Evolutionary conservation across 306 rosid genomes (phyloP), one percentile per base, ranked within the genome.

Genomic region (Vigna mungo): DNA sequence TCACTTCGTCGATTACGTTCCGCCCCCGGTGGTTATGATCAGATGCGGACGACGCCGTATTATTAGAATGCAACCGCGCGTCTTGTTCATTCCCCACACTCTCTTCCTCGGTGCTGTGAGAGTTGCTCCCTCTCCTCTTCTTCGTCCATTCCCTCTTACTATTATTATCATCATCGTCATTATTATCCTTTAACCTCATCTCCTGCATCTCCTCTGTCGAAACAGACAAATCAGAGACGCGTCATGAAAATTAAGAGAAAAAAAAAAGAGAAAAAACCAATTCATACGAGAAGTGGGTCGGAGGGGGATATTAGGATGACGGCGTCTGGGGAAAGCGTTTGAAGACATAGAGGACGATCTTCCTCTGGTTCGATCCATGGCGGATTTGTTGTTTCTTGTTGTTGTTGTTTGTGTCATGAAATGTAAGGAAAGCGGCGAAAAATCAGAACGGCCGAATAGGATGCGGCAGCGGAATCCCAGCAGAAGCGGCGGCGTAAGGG

Each of bases 1-100:
- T 85, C 62, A 80, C 63, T 43, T 80, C 81, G 12, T 68, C 83
- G 54, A 67, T 69, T 30, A 72, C 75, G 59, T 71, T 82, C 76
- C 65, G 60, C 63, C 80, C 71, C 56, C 81, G 85, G 20, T 74
- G 75, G 36, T 80, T 83, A 16, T 78, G 86, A 65, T 75, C 78
- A 25, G 85, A 74, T 55, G 72, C 49, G 20, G 81, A 46, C 3
- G 82, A 71, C n/a, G 76, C 53, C 44, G 75, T 69, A 37, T 69
- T 18, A 13, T 43, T 13, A 25, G 85, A 83, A 34, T 71, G 67
- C 68, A 39, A 47, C 23, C 65, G 76, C 21, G 85, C 20, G 5
- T 62, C 25, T n/a, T 34, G 63, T 70, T 78, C 77, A 18, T 78
- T 79, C 48, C 72, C 84, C 7, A 44, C 80, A 63, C 76, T 72